Conservation (phyloP, 2,329 filamentous ascomycete species). For the Botryotinia convoluta region DNA sequence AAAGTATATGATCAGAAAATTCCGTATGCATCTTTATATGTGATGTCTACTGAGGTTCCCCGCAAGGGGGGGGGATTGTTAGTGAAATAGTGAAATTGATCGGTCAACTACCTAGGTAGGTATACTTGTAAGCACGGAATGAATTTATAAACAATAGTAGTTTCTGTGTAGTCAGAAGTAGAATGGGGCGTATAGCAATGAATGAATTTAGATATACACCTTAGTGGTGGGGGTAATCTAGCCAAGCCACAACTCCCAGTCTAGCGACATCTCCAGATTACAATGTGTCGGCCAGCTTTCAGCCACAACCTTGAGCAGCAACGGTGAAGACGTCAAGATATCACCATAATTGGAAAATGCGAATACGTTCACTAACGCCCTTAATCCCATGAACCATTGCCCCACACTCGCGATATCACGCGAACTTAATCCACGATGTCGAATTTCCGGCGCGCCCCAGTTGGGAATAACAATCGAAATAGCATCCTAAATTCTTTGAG, state of each 20-base stretch:
- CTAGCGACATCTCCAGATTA: constrained; percentile 1
- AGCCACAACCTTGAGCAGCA: constrained; percentile 9
- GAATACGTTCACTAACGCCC: not conserved
- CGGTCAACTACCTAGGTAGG: not conserved
- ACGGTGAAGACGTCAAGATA: not conserved
- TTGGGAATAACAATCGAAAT: constrained; percentile 37
- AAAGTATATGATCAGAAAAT: not conserved
- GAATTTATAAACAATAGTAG: not conserved
- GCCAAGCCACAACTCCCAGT: not conserved
- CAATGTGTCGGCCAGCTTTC: constrained; percentile 4
- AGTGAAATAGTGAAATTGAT: not conserved
- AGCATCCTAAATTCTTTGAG: constrained; percentile 74
- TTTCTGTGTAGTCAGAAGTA: not conserved
- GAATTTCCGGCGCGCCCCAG: constrained; percentile 42
- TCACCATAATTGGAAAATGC: not conserved
- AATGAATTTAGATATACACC: not conserved
- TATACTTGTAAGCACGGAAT: not conserved
- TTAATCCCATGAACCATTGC: not conserved
- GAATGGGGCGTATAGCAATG: not conserved
- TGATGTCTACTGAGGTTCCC: not conserved
- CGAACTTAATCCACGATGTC: constrained; percentile 41
- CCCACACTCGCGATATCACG: not conserved
- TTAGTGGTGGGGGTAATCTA: not conserved
- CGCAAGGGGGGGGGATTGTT: not conserved
- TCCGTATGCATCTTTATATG: not conserved